phyloP scores from a whole-genome alignment of 148 eudicot genomes.

The Rheum nobile region DNA sequence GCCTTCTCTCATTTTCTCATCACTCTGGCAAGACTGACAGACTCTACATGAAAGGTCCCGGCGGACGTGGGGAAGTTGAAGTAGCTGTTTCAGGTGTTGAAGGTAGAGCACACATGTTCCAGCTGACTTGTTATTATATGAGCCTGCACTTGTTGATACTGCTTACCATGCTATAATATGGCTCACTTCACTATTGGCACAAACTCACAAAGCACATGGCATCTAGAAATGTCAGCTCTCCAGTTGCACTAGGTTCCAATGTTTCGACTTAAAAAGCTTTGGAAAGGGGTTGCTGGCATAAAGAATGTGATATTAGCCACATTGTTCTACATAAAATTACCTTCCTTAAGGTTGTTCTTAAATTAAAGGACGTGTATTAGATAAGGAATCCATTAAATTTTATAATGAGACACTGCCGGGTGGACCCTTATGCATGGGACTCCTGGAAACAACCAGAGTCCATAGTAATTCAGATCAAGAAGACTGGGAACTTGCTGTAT shows the following conservation, averaged over 20 bases:
- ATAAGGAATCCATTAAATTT: too few relatives aligned
- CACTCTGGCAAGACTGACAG: constrained; percentile 70
- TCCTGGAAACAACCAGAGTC: neutral
- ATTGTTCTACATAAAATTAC: too few relatives aligned
- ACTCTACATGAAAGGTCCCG: constrained; percentile 96
- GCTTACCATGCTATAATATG: neutral
- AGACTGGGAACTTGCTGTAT: neutral
- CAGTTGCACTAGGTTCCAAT: neutral
- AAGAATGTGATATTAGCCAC: too few relatives aligned
- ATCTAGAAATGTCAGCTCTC: neutral
- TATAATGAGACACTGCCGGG: too few relatives aligned
- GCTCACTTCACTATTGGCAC: neutral
- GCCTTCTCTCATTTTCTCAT: constrained; percentile 79
- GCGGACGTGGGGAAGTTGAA: constrained; percentile 98
- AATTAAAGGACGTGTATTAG: too few relatives aligned
- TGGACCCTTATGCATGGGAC: neutral
- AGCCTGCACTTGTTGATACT: neutral
- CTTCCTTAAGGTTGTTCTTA: too few relatives aligned
- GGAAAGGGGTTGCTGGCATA: too few relatives aligned
- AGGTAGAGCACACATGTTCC: constrained; percentile 33
- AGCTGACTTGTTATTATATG: neutral
- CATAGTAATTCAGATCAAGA: neutral
- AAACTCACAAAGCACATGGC: neutral
- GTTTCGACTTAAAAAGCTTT: too few relatives aligned
- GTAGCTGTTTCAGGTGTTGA: constrained; percentile 93